Evolutionary conservation across 75 land plant species (phyloP), one percentile per base, ranked within the genome.

Genomic region (Azolla pinnata): DNA sequence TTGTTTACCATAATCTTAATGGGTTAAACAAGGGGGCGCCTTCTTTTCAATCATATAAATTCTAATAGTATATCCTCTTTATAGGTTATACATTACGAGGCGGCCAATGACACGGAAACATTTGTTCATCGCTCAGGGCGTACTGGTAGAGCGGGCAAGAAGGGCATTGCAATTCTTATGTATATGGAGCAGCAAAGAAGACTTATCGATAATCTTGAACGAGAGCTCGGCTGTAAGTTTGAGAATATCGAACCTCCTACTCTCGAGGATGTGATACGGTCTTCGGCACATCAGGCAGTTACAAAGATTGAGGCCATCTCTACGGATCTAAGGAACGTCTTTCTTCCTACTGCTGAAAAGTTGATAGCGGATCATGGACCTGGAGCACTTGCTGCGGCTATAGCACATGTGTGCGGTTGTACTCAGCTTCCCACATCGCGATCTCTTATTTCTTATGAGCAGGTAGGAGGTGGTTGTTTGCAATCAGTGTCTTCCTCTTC

Each of bases 61-160:
- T n/a, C n/a, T n/a, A n/a, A n/a, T n/a, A n/a, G 7, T 38, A 14
- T 38, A 38, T 38, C 42, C 7, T 34, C 31, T 65, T 28, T 50
- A 33, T 56, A 84, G 88, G 68, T 84, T 25, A 63, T 85, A 24
- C 88, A 85, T 57, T 85, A 67, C 62, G 75, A 80, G 45, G 56
- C 82, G 14, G 32, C 88, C 24, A 78, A 56, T 38, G 56, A 60
- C 24, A 71, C 88, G 21, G 85, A 85, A 56, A 75, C 74, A 21
- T 85, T 85, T 76, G 88, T 85, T 44, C 88, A 85, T 73, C 64
- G 88, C 49, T 79, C 88, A 12, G 88, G 88, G 10, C 67, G 88
- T 25, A 85, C 85, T 17, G 88, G 88, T 0, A 85, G 85, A 69
- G 88, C 88, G 33, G 85, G 88, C 8, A 85, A 79, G 67, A 79